phyloP scores from a whole-genome alignment of 169 alveolate genomes.

The Cytauxzoon felis region DNA sequence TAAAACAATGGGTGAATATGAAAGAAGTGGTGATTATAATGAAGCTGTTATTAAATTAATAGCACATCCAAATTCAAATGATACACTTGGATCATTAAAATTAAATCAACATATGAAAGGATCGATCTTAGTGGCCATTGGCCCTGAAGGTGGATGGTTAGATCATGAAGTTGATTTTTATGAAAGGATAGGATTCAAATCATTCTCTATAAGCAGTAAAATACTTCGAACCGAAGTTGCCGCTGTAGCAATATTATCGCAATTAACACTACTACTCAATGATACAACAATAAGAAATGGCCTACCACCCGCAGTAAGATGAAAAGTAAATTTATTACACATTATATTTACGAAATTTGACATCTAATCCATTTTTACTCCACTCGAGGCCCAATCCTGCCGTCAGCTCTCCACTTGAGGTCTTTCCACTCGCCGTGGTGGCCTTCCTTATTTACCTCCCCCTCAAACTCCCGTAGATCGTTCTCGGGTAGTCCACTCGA shows the following conservation, averaged over 20 bases:
- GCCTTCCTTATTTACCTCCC: too few relatives aligned
- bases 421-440: too few relatives aligned
- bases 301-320: slow-evolving; percentile 17
- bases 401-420: too few relatives aligned
- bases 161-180: slow-evolving; percentile 56
- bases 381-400: too few relatives aligned
- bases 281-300: slow-evolving; percentile 46
- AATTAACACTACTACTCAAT: slow-evolving; percentile 28
- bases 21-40: background rate
- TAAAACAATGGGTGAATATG: slow-evolving; percentile 37
- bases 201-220: slow-evolving; percentile 33
- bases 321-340: background rate
- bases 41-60: slow-evolving; percentile 14
- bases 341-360: too few relatives aligned
- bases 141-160: slow-evolving; percentile 79
- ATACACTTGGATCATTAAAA: slow-evolving; percentile 52
- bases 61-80: slow-evolving; percentile 42
- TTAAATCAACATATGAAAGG: slow-evolving; percentile 32
- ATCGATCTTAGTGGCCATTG: slow-evolving; percentile 70
- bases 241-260: slow-evolving; percentile 37
- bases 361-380: too few relatives aligned
- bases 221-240: slow-evolving; percentile 61
- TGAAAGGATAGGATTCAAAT: slow-evolving; percentile 21
- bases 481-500: too few relatives aligned
- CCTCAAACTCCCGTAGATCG: too few relatives aligned